phyloP scores from a whole-genome alignment of 331 rosid genomes.

The Dryas integrifolia region DNA sequence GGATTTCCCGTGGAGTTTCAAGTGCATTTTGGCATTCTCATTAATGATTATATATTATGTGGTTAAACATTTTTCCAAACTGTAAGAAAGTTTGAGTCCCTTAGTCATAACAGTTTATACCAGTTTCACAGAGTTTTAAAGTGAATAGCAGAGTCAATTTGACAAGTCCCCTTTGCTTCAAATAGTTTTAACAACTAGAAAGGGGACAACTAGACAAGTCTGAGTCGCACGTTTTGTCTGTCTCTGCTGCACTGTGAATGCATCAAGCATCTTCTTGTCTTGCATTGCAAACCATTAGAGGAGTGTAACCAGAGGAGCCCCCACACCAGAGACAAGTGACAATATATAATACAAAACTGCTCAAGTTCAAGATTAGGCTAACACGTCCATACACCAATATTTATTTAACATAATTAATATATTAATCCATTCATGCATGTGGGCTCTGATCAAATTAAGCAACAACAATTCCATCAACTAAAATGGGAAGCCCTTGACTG shows the following conservation, averaged over 20 bases:
- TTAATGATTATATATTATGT: too few species aligned
- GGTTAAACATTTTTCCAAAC: too few species aligned
- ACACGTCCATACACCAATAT: conserved; percentile 23
- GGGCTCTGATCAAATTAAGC: background rate
- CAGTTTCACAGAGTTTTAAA: background rate
- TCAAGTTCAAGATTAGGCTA: conserved; percentile 32
- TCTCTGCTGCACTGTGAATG: conserved; percentile 22
- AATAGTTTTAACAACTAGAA: conserved; percentile 20
- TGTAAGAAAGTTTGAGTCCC: too few species aligned
- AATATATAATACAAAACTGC: conserved; percentile 9
- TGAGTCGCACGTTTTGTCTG: conserved; percentile 32
- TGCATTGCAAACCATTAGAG: conserved; percentile 41
- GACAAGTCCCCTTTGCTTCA: conserved; percentile 28
- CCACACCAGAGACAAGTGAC: conserved; percentile 24
- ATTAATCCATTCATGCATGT: background rate
- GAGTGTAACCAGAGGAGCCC: conserved; percentile 19
- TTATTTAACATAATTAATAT: background rate
- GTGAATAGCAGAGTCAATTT: background rate
- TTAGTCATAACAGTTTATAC: too few species aligned
- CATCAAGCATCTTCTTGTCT: conserved; percentile 37
- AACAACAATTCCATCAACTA: background rate
- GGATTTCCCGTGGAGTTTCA: too few species aligned
- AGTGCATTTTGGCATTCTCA: too few species aligned
- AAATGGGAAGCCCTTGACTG: conserved; percentile 14
- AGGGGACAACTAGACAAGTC: conserved; percentile 35